These are phyloP conservation scores for Sporobolus alterniflorus DNA, from an alignment of 202 grass and related monocot species.

Conservation along the genomic window DNA sequence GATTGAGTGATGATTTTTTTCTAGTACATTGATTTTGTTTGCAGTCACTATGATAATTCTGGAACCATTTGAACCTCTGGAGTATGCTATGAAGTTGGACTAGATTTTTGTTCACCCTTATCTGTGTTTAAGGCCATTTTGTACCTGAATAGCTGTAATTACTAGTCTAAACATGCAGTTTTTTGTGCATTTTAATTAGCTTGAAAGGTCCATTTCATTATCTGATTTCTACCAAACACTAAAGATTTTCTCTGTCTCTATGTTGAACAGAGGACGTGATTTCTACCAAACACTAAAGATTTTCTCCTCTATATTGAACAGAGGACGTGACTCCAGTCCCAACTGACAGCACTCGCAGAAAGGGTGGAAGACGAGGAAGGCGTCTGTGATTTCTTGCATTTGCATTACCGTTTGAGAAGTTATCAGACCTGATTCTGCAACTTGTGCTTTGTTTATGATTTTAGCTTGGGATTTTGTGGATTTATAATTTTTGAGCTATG, in stretches of 20 bases:
- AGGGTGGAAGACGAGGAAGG: constrained; percentile 88
- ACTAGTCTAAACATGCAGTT: neutral
- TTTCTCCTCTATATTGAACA: too few species aligned
- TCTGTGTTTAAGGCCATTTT: neutral
- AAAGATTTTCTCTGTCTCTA: neutral
- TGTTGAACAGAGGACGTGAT: constrained; percentile 59
- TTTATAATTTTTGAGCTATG: constrained; percentile 47
- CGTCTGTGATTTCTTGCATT: constrained; percentile 63
- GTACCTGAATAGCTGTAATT: neutral
- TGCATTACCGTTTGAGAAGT: neutral
- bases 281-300: neutral
- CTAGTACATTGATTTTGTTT: neutral
- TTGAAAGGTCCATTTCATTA: neutral
- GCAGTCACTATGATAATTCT: too few species aligned
- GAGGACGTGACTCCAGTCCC: constrained; percentile 82
- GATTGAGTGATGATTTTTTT: neutral
- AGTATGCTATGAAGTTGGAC: neutral
- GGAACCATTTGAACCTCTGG: neutral
- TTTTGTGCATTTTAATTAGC: neutral
- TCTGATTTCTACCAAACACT: neutral
- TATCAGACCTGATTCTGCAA: constrained; percentile 20
- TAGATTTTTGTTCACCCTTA: neutral
- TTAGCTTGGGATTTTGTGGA: constrained; percentile 36
- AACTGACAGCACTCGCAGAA: constrained; percentile 87
- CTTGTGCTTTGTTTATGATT: constrained; percentile 27